phyloP scores from a whole-genome alignment of 1,284 basidiomycete genomes.

The Moesziomyces sp. region DNA sequence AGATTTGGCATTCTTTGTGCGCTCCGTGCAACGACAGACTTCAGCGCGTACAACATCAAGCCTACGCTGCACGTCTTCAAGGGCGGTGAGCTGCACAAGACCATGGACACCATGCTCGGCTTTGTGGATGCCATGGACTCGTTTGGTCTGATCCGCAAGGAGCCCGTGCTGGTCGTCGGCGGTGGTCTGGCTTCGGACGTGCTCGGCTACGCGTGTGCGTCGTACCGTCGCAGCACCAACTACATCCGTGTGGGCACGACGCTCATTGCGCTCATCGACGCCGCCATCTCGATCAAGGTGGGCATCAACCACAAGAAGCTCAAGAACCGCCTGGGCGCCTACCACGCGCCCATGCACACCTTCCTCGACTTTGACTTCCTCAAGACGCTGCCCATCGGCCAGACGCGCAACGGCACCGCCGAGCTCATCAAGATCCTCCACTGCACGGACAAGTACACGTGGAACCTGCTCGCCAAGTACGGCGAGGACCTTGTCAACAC shows the following conservation, averaged over 20 bases:
- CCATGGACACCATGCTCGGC: constrained; percentile 69
- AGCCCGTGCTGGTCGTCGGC: constrained; percentile 70
- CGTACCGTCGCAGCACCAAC: constrained; percentile 70
- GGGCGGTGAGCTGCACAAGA: constrained; percentile 71
- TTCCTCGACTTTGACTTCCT: constrained; percentile 71
- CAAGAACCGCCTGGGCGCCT: constrained; percentile 68
- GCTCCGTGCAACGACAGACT: constrained; percentile 62
- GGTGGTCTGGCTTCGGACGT: constrained; percentile 69
- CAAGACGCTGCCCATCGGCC: constrained; percentile 69
- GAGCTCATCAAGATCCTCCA: constrained; percentile 71
- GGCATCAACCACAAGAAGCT: constrained; percentile 64
- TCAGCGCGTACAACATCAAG: constrained; percentile 68
- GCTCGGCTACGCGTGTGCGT: constrained; percentile 70
- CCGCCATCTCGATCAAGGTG: constrained; percentile 70
- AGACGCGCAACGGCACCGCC: constrained; percentile 70
- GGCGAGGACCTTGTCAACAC: constrained; percentile 70
- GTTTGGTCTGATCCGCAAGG: constrained; percentile 70
- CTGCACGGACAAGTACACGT: constrained; percentile 69
- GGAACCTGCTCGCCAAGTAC: constrained; percentile 70
- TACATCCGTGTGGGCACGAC: constrained; percentile 71
- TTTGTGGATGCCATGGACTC: constrained; percentile 70
- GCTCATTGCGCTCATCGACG: constrained; percentile 70
- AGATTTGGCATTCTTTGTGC: constrained; percentile 25
- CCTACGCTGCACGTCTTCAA: constrained; percentile 70
- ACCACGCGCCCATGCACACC: constrained; percentile 70